phyloP scores from a whole-genome alignment of 2,329 filamentous ascomycete genomes.

The Microdochium trichocladiopsis region DNA sequence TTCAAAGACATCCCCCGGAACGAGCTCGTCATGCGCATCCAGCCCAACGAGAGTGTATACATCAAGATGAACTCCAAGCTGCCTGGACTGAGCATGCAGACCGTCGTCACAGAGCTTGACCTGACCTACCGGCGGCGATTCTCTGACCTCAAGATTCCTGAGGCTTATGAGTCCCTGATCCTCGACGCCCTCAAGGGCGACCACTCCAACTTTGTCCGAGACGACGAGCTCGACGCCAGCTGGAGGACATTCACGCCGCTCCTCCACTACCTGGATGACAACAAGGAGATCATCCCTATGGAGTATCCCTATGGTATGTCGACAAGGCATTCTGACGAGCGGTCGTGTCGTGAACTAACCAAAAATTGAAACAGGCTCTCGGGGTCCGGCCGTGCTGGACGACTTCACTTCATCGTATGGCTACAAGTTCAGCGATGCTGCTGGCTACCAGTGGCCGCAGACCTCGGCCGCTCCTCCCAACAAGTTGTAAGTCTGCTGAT shows the following conservation, averaged over 20 bases:
- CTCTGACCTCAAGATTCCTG: constrained; percentile 98
- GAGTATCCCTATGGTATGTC: constrained; percentile 98
- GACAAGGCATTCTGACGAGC: constrained; percentile 4
- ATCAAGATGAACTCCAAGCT: constrained; percentile 99
- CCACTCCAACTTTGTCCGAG: constrained; percentile 98
- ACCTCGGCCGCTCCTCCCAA: constrained; percentile 62
- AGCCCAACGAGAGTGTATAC: constrained; percentile 99
- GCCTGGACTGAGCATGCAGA: constrained; percentile 98
- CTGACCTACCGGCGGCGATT: constrained; percentile 97
- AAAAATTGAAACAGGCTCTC: constrained; percentile 62
- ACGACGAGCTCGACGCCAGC: constrained; percentile 92
- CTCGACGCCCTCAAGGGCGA: constrained; percentile 97
- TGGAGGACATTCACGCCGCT: constrained; percentile 99
- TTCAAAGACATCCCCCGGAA: constrained; percentile 99
- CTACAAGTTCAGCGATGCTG: constrained; percentile 97
- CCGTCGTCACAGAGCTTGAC: constrained; percentile 95
- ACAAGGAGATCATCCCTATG: constrained; percentile 99
- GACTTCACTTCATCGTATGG: constrained; percentile 98
- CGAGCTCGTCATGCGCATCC: constrained; percentile 97
- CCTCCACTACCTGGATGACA: constrained; percentile 95
- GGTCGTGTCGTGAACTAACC: constrained; percentile 9
- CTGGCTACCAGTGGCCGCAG: constrained; percentile 91
- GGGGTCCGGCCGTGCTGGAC: constrained; percentile 90
- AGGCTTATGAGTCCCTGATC: constrained; percentile 97
- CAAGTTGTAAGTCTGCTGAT: constrained; percentile 62